A percentile compares a stretch with the other conserved stretches of the same genome.
These are phyloP conservation scores for Aspergillus kassunensis DNA, from an alignment of 495 filamentous ascomycete species.

Conservation along the genomic window DNA sequence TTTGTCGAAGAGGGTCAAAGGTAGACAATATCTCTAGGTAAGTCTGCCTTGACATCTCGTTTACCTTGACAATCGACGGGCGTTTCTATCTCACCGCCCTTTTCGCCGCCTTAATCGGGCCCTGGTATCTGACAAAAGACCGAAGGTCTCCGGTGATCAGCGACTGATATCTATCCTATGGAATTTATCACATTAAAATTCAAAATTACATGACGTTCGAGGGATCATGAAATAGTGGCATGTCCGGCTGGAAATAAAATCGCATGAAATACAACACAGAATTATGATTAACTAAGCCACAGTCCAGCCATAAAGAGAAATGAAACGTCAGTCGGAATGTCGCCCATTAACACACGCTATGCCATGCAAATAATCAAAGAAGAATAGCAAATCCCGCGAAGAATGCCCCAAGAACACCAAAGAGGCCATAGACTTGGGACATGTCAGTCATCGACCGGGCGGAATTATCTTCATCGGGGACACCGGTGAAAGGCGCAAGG, in stretches of 20 bases:
- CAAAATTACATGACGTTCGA: no score
- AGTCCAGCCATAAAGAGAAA: constrained; percentile 7
- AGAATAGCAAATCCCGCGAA: constrained; percentile 61
- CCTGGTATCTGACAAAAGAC: no score
- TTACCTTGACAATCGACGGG: constrained; percentile 6
- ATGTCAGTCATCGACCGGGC: constrained; percentile 42
- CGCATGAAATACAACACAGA: background rate
- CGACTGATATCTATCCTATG: no score
- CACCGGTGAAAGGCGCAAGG: constrained; percentile 28
- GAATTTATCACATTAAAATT: no score
- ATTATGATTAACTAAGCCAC: constrained; percentile 10
- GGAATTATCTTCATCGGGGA: constrained; percentile 28
- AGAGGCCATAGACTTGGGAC: constrained; percentile 56
- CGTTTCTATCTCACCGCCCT: constrained; percentile 10
- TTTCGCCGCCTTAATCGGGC: constrained; percentile 1
- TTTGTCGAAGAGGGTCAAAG: background rate
- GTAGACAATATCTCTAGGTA: no score
- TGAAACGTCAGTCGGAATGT: background rate
- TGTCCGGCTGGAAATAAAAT: background rate
- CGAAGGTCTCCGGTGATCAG: no score
- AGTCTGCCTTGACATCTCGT: background rate
- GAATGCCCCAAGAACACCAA: constrained; percentile 52
- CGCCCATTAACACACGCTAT: background rate
- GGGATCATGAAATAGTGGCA: background rate
- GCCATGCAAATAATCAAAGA: constrained; percentile 36